Conservation (phyloP, 495 filamentous ascomycete genomes). For the Astrothelium subdiscretum region DNA sequence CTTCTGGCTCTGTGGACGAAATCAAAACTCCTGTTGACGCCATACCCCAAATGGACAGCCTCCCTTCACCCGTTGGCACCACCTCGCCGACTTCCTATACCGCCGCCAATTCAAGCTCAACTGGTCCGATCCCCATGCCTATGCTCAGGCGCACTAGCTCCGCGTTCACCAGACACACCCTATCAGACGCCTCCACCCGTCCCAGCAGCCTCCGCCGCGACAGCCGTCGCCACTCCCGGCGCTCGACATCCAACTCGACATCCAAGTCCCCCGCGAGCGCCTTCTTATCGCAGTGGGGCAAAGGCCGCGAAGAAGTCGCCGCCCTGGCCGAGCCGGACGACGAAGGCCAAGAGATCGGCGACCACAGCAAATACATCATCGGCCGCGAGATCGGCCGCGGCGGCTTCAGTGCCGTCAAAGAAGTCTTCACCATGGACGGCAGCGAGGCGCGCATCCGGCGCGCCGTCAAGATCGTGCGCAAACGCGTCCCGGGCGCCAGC, state of each 20-base stretch:
- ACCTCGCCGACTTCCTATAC: not conserved
- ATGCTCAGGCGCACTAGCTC: not conserved
- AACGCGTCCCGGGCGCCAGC: slow-evolving; percentile 42
- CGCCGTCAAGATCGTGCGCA: slow-evolving; percentile 66
- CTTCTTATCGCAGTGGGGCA: slow-evolving; percentile 47
- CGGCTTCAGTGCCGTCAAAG: slow-evolving; percentile 61
- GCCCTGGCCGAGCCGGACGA: slow-evolving; percentile 48
- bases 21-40: not conserved
- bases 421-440: slow-evolving; percentile 55
- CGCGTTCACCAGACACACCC: not conserved
- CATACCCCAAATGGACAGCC: slow-evolving; percentile 1
- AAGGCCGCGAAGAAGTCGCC: slow-evolving; percentile 21
- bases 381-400: slow-evolving; percentile 60
- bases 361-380: slow-evolving; percentile 51
- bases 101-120: not conserved
- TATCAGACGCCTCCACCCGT: not conserved
- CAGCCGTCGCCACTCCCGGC: slow-evolving; percentile 12
- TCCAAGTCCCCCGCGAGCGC: slow-evolving; percentile 38
- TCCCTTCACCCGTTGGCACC: slow-evolving; percentile 1
- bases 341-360: slow-evolving; percentile 63
- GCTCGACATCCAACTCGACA: slow-evolving; percentile 22
- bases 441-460: slow-evolving; percentile 34
- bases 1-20: not conserved
- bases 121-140: not conserved
- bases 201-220: not conserved